Percentiles rank a stretch among this genome's conserved stretches.
Conservation (phyloP, 2,329 filamentous ascomycete genomes). For the Chaetomiaceae sp. region DNA sequence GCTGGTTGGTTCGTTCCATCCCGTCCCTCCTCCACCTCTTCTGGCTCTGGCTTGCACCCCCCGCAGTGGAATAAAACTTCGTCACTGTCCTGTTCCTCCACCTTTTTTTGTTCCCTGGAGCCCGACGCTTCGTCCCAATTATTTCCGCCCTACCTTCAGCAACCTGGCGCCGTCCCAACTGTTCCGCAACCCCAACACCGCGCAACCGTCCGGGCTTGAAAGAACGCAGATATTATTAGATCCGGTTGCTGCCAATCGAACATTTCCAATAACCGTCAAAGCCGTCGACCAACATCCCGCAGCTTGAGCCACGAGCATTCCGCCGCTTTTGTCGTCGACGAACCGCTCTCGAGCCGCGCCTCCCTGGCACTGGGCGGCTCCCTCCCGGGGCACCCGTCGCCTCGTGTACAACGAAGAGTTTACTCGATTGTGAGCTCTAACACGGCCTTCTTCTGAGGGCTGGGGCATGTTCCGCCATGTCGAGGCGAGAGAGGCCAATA, state of each 20-base stretch:
- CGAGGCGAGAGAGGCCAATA: slow-evolving; percentile 29
- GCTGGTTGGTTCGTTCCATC: slow-evolving; percentile 14
- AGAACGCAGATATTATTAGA: too few species aligned
- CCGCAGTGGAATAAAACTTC: slow-evolving; percentile 27
- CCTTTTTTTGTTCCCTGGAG: slow-evolving; percentile 21
- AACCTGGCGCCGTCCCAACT: slow-evolving; percentile 10
- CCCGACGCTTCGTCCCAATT: slow-evolving; percentile 22
- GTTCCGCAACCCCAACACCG: too few species aligned
- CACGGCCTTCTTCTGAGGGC: slow-evolving; percentile 10
- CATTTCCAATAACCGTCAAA: too few species aligned
- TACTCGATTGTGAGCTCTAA: slow-evolving; percentile 8
- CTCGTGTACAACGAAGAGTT: slow-evolving; percentile 15
- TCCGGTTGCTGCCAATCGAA: too few species aligned
- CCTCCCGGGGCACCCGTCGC: slow-evolving; percentile 21
- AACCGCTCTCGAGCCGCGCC: too few species aligned
- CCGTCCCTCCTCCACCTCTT: slow-evolving; percentile 19
- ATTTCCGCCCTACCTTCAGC: slow-evolving; percentile 7
- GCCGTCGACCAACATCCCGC: too few species aligned
- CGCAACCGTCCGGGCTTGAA: too few species aligned
- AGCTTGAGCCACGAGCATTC: too few species aligned
- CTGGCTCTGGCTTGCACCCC: slow-evolving; percentile 6
- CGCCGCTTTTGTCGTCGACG: background rate
- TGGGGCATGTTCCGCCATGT: slow-evolving; percentile 35
- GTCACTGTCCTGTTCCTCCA: slow-evolving; percentile 24
- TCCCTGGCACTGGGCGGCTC: slow-evolving; percentile 17